Conservation (phyloP, 305 asterid genomes). For the Salvia sclarea region DNA sequence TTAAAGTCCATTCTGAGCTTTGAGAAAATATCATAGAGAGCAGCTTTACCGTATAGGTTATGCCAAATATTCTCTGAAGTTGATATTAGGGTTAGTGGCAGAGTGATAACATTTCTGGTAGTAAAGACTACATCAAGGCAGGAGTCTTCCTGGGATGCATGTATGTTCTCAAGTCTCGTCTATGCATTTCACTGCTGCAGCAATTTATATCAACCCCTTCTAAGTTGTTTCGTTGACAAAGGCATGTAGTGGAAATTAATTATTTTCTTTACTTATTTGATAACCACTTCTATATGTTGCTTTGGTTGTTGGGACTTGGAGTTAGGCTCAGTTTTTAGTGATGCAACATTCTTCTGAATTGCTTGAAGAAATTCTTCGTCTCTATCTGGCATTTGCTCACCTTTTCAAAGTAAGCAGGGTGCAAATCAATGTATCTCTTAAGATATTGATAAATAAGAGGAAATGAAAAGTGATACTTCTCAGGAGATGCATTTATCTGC, state of each 20-base stretch:
- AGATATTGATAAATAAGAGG: neutral
- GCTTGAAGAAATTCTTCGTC: neutral
- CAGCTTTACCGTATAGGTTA: neutral
- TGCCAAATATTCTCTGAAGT: neutral
- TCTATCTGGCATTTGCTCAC: conserved; percentile 1
- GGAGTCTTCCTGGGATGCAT: conserved; percentile 9
- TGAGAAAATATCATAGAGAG: conserved; percentile 9
- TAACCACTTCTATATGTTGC: neutral
- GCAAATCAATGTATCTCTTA: neutral
- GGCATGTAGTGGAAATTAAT: neutral
- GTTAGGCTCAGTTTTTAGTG: neutral
- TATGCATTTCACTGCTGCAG: conserved; percentile 4
- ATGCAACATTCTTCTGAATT: neutral
- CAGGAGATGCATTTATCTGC: conserved; percentile 2
- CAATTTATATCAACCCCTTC: neutral
- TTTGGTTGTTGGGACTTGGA: neutral
- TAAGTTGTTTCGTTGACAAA: neutral
- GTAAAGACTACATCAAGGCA: neutral
- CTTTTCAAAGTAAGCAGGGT: neutral
- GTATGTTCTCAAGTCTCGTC: conserved; percentile 1
- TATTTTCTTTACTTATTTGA: neutral
- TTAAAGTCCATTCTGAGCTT: conserved; percentile 1
- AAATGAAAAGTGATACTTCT: neutral
- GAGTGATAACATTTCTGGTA: neutral
- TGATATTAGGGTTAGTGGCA: conserved; percentile 5